A percentile compares a stretch with the other conserved stretches of the same genome.
Evolutionary conservation across 352 stramenopile species (phyloP).

Genomic region (Hyaloperonospora brassicae): DNA sequence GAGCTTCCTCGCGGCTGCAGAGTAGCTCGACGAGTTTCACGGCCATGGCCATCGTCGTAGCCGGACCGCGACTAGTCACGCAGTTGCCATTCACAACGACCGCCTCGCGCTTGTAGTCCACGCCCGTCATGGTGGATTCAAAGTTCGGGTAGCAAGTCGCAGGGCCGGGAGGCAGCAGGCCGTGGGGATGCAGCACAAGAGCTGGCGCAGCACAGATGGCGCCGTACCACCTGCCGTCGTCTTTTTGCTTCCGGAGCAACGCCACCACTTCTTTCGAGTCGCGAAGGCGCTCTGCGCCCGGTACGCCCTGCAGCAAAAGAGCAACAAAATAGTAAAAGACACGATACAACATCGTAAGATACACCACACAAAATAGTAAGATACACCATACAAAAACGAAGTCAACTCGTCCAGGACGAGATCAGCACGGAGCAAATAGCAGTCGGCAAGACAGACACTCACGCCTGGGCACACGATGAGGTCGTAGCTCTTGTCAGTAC

Average conservation of each 20-base stretch:
- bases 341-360: too few species aligned
- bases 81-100: conserved; percentile 71
- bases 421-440: background rate
- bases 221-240: conserved; percentile 53
- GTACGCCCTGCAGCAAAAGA: conserved; percentile 39
- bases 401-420: too few species aligned
- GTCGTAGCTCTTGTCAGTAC: conserved; percentile 48
- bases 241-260: conserved; percentile 59
- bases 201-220: conserved; percentile 71
- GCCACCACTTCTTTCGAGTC: conserved; percentile 50
- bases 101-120: conserved; percentile 39
- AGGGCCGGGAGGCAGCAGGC: conserved; percentile 35
- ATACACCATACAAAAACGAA: too few species aligned
- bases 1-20: conserved; percentile 48
- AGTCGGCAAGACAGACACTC: conserved; percentile 5
- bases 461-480: conserved; percentile 63
- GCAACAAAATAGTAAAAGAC: too few species aligned
- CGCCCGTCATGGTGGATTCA: conserved; percentile 48
- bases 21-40: conserved; percentile 78
- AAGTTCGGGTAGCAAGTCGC: conserved; percentile 67
- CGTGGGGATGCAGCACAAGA: conserved; percentile 59
- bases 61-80: conserved; percentile 69
- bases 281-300: conserved; percentile 58
- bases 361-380: too few species aligned
- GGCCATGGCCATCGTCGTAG: conserved; percentile 75